A percentile compares a stretch with the other conserved stretches of the same genome.
These are phyloP conservation scores for Russula olivacea DNA, from an alignment of 768 basidiomycete genomes.

Conservation along the genomic window DNA sequence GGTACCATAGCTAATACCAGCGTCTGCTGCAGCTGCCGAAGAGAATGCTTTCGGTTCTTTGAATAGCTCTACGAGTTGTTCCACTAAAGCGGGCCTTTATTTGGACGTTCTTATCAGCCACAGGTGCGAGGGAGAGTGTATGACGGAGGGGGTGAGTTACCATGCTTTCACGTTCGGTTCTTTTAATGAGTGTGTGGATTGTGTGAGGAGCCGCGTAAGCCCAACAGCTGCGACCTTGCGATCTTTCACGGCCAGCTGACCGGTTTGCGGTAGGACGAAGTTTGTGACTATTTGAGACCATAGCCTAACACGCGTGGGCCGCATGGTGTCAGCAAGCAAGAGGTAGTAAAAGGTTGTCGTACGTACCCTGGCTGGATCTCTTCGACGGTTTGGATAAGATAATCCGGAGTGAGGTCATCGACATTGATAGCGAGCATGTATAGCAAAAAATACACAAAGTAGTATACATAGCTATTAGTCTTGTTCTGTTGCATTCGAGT, in stretches of 20 bases:
- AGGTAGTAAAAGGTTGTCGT: neutral
- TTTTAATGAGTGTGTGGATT: slow-evolving; percentile 63
- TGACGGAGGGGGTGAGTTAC: slow-evolving; percentile 32
- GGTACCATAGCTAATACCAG: slow-evolving; percentile 47
- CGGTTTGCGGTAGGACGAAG: slow-evolving; percentile 74
- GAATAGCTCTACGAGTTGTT: slow-evolving; percentile 70
- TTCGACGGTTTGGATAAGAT: slow-evolving; percentile 70
- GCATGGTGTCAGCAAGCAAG: neutral
- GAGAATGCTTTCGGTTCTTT: slow-evolving; percentile 66
- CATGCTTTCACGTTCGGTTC: slow-evolving; percentile 60
- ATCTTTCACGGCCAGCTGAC: slow-evolving; percentile 76
- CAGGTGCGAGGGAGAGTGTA: neutral
- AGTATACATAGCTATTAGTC: slow-evolving; percentile 82
- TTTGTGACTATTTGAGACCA: slow-evolving; percentile 75
- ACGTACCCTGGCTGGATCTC: slow-evolving; percentile 77
- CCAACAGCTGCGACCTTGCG: slow-evolving; percentile 82
- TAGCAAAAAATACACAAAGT: slow-evolving; percentile 73
- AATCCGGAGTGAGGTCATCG: slow-evolving; percentile 72
- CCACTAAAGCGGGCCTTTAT: slow-evolving; percentile 62
- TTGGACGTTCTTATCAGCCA: neutral
- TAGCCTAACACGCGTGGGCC: slow-evolving; percentile 38
- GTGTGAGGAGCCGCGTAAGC: slow-evolving; percentile 68
- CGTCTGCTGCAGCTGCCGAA: slow-evolving; percentile 38
- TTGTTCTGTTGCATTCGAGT: slow-evolving; percentile 84
- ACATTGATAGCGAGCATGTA: slow-evolving; percentile 71